phyloP scores from a whole-genome alignment of 306 rosid species.

The Sindora glabra region DNA sequence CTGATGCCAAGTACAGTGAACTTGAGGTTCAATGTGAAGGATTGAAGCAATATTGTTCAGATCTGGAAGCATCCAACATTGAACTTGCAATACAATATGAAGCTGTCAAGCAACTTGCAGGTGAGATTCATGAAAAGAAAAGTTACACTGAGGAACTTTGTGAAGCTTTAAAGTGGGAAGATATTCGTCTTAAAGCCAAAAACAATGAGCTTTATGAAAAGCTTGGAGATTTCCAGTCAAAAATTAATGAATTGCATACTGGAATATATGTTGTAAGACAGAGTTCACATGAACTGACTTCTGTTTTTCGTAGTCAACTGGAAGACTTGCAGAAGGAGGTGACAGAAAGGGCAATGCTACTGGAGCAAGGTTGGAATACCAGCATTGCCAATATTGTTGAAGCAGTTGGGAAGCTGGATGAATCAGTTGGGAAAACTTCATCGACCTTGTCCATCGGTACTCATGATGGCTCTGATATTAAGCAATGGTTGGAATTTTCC shows the following conservation, averaged over 20 bases:
- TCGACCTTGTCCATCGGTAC: constrained; percentile 17
- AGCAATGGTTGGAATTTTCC: constrained; percentile 37
- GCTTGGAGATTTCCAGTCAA: constrained; percentile 45
- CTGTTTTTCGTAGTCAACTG: constrained; percentile 46
- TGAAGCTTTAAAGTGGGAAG: constrained; percentile 47
- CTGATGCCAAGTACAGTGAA: constrained; percentile 29
- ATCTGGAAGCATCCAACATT: constrained; percentile 58
- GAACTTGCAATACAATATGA: constrained; percentile 72
- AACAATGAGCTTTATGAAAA: constrained; percentile 42
- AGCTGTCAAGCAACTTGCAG: constrained; percentile 45
- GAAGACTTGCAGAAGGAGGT: constrained; percentile 59
- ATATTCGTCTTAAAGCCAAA: constrained; percentile 31
- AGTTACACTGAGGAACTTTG: constrained; percentile 43
- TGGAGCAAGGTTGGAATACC: constrained; percentile 58
- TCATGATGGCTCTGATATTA: constrained; percentile 18
- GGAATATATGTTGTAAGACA: constrained; percentile 46
- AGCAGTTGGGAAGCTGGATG: constrained; percentile 53
- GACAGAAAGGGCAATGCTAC: constrained; percentile 42
- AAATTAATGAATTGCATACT: constrained; percentile 44
- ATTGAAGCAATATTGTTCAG: constrained; percentile 48
- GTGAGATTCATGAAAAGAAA: constrained; percentile 40
- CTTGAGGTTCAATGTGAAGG: constrained; percentile 48
- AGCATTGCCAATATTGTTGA: constrained; percentile 41
- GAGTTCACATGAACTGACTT: constrained; percentile 49
- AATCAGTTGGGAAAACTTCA: constrained; percentile 36